Conservation (phyloP, 352 stramenopile genomes). For the Thraustotheca clavata region DNA sequence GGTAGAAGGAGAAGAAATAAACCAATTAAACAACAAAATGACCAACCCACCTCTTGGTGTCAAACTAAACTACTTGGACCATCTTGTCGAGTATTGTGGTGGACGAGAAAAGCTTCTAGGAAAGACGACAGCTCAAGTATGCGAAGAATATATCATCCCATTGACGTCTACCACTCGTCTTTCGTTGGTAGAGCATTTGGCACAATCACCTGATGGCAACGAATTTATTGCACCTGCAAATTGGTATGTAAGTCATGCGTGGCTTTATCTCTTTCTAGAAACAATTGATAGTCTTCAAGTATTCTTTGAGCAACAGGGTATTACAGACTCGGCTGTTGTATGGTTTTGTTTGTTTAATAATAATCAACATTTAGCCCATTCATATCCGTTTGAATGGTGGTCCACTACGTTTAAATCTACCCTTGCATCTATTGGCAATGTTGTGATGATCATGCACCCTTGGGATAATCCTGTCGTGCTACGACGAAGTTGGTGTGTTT, state of each 20-base stretch:
- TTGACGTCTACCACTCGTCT: neutral
- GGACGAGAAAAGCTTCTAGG: neutral
- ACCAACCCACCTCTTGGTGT: constrained; percentile 10
- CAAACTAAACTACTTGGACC: neutral
- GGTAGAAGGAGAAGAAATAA: no score
- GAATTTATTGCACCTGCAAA: neutral
- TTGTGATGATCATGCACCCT: constrained; percentile 5
- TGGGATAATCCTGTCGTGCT: constrained; percentile 5
- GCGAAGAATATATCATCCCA: neutral
- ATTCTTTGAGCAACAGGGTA: neutral
- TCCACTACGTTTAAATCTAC: neutral
- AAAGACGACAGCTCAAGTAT: constrained; percentile 3
- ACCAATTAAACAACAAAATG: no score
- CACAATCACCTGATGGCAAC: neutral
- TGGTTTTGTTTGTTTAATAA: constrained; percentile 19
- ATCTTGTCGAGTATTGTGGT: constrained; percentile 1
- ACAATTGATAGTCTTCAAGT: neutral
- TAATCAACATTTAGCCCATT: neutral
- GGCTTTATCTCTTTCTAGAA: constrained; percentile 6
- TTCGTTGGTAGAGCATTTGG: constrained; percentile 5
- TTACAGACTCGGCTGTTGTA: neutral
- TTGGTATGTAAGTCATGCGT: constrained; percentile 9
- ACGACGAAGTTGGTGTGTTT: constrained; percentile 1
- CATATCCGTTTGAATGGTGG: neutral
- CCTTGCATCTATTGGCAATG: constrained; percentile 4